Conservation (phyloP, 1,284 basidiomycete genomes). For the Sphagnurus paluster region DNA sequence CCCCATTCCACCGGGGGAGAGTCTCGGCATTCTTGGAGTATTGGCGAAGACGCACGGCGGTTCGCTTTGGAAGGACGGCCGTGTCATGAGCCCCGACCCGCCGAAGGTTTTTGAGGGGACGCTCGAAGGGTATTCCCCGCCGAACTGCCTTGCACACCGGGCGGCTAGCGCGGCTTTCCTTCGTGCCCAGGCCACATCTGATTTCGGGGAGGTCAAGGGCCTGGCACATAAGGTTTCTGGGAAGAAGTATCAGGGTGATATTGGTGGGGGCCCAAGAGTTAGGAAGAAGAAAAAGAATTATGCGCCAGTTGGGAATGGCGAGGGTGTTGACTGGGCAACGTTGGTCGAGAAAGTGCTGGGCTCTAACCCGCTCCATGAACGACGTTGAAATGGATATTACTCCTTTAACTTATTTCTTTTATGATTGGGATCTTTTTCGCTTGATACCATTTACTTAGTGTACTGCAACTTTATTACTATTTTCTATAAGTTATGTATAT, state of each 20-base stretch:
- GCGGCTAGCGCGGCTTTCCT: slow-evolving; percentile 63
- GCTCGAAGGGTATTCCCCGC: slow-evolving; percentile 48
- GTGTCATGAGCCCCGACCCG: slow-evolving; percentile 44
- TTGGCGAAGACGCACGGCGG: slow-evolving; percentile 70
- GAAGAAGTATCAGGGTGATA: slow-evolving; percentile 36
- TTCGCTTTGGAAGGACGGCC: slow-evolving; percentile 58
- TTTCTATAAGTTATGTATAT: too few species aligned
- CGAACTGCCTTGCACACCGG: slow-evolving; percentile 65
- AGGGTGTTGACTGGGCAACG: slow-evolving; percentile 40
- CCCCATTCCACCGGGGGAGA: slow-evolving; percentile 85
- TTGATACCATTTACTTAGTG: too few species aligned
- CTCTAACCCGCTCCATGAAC: slow-evolving; percentile 7
- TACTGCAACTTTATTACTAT: too few species aligned
- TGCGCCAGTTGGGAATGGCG: slow-evolving; percentile 31
- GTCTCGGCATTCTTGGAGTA: slow-evolving; percentile 71
- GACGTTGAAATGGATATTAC: too few species aligned
- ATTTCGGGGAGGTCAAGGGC: slow-evolving; percentile 66
- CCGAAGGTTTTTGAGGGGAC: slow-evolving; percentile 24
- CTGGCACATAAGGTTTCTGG: slow-evolving; percentile 55
- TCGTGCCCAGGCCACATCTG: slow-evolving; percentile 69
- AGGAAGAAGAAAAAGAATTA: slow-evolving; percentile 21
- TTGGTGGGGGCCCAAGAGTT: slow-evolving; percentile 25
- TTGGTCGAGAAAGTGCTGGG: slow-evolving; percentile 29
- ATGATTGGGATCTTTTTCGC: too few species aligned
- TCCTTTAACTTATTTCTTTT: too few species aligned